Percentiles rank a stretch among this genome's conserved stretches.
Conservation (phyloP, 2,329 filamentous ascomycete species). For the Ustilaginoidea virens region DNA sequence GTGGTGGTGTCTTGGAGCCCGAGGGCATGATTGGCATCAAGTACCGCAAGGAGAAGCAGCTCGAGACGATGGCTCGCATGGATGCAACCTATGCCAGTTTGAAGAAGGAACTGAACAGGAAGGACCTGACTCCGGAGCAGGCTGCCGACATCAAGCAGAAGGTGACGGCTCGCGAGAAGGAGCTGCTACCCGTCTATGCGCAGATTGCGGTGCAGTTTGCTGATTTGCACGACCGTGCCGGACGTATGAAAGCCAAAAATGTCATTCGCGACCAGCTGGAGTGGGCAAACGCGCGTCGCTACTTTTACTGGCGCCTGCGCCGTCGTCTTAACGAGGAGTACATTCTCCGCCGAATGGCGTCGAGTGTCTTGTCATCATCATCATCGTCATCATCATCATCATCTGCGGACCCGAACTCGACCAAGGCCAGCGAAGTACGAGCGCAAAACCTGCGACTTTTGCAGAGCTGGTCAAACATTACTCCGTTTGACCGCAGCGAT, state of each 20-base stretch:
- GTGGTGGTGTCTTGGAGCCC: slow-evolving; percentile 92
- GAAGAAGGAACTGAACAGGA: slow-evolving; percentile 56
- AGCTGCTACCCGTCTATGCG: slow-evolving; percentile 79
- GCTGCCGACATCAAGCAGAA: slow-evolving; percentile 65
- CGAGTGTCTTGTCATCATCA: slow-evolving; percentile 19
- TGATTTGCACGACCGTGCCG: slow-evolving; percentile 90
- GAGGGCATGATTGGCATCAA: slow-evolving; percentile 99
- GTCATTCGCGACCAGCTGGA: slow-evolving; percentile 71
- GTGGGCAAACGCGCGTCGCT: slow-evolving; percentile 82
- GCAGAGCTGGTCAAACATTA: slow-evolving; percentile 67
- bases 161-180: slow-evolving; percentile 74
- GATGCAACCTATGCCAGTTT: slow-evolving; percentile 73
- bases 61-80: slow-evolving; percentile 91
- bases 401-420: slow-evolving; percentile 15
- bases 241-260: slow-evolving; percentile 96
- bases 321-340: slow-evolving; percentile 95
- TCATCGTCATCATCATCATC: slow-evolving; percentile 16
- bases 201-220: slow-evolving; percentile 96
- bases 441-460: slow-evolving; percentile 58
- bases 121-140: slow-evolving; percentile 54
- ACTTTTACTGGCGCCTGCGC: slow-evolving; percentile 99
- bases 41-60: slow-evolving; percentile 92
- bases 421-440: slow-evolving; percentile 38
- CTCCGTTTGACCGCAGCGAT: slow-evolving; percentile 66
- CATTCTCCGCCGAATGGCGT: slow-evolving; percentile 76